Percentiles rank a stretch among this genome's conserved stretches.
These are phyloP conservation scores for Spergularia azorica DNA, from an alignment of 179 eudicot species.

Conservation along the genomic window DNA sequence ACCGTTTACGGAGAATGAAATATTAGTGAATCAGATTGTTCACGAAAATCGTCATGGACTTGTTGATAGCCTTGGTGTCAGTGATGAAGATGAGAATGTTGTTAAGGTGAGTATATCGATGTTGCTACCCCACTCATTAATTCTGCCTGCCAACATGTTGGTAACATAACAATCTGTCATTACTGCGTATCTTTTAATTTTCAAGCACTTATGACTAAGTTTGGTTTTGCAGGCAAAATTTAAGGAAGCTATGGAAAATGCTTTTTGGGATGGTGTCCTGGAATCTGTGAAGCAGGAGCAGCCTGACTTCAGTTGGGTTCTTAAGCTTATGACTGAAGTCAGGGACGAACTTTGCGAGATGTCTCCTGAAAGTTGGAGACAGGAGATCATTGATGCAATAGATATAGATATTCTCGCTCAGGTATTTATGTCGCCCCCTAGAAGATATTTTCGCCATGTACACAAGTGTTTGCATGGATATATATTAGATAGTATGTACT, in stretches of 20 bases:
- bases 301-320: conserved; percentile 67
- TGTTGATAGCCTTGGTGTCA: conserved; percentile 44
- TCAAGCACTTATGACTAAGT: conserved; percentile 2
- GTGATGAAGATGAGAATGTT: conserved; percentile 38
- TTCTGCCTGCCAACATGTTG: not conserved
- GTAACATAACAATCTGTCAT: conserved; percentile 1
- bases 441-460: not conserved
- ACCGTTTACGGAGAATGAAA: conserved; percentile 62
- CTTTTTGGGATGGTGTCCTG: conserved; percentile 85
- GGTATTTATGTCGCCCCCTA: conserved; percentile 37
- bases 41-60: conserved; percentile 61
- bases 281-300: conserved; percentile 71
- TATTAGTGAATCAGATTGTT: conserved; percentile 74
- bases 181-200: not conserved
- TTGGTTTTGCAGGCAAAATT: conserved; percentile 49
- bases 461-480: no score
- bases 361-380: conserved; percentile 82
- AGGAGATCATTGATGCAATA: conserved; percentile 65
- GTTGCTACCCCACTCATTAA: not conserved
- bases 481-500: no score
- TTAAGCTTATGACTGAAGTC: conserved; percentile 83
- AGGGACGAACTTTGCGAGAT: conserved; percentile 83
- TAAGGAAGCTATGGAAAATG: conserved; percentile 82
- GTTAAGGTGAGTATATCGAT: conserved; percentile 52
- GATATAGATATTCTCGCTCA: conserved; percentile 74